Percentiles rank a stretch among this genome's conserved stretches.
Evolutionary conservation across 306 rosid genomes (phyloP).

Genomic region (Quillaja saponaria): DNA sequence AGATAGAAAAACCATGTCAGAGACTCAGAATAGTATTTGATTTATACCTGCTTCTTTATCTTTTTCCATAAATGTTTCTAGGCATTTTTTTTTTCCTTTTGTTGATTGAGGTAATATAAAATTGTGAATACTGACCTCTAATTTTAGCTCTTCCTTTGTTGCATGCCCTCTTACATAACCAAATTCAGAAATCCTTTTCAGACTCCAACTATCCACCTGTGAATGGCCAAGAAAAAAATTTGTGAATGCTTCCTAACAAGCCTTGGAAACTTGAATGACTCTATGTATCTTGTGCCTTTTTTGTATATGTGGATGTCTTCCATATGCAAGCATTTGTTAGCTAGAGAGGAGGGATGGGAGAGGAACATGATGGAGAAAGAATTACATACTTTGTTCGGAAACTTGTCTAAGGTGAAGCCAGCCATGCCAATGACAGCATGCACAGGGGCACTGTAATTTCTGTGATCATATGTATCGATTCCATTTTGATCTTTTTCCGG

Average conservation of each 20-base stretch:
- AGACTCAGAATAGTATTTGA: too few relatives aligned
- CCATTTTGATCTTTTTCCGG: conserved; percentile 61
- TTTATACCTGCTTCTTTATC: too few relatives aligned
- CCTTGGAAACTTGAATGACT: not conserved
- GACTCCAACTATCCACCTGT: conserved; percentile 64
- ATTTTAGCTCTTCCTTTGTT: conserved; percentile 47
- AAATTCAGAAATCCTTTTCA: conserved; percentile 52
- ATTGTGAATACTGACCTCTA: conserved; percentile 50
- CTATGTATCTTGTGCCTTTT: not conserved
- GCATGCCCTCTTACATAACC: conserved; percentile 74
- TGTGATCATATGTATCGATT: conserved; percentile 63
- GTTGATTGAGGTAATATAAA: too few relatives aligned
- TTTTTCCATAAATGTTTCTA: too few relatives aligned
- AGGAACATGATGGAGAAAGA: conserved; percentile 21
- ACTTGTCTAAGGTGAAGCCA: conserved; percentile 69
- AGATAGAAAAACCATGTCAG: too few relatives aligned
- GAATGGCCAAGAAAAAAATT: not conserved
- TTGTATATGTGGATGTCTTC: too few relatives aligned
- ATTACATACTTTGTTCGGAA: conserved; percentile 42
- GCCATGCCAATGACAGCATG: conserved; percentile 88
- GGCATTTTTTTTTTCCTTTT: too few relatives aligned
- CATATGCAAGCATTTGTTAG: not conserved
- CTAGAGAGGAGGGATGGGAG: not conserved
- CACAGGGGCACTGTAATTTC: conserved; percentile 75
- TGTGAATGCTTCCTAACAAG: conserved; percentile 7